Evolutionary conservation across 75 land plant genomes (phyloP).

Genomic region (Pseudotsuga menziesii): DNA sequence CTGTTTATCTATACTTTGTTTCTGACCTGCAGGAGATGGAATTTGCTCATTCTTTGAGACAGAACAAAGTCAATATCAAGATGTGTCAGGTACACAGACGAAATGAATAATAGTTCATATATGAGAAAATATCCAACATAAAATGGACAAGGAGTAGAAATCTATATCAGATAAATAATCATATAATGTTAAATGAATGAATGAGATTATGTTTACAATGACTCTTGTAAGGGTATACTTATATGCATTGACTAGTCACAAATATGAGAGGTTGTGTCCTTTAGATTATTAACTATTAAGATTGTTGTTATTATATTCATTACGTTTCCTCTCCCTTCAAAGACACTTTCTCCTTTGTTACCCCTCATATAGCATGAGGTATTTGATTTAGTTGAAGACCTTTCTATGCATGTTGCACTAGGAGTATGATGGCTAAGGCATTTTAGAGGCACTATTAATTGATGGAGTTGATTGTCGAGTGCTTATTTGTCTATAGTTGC

Average conservation of each 20-base stretch:
- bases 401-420: too few species aligned
- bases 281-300: too few species aligned
- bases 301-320: too few species aligned
- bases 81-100: constrained; percentile 65
- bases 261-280: not conserved
- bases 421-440: too few species aligned
- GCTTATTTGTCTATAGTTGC: too few species aligned
- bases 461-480: too few species aligned
- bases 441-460: too few species aligned
- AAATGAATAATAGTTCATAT: not conserved
- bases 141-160: not conserved
- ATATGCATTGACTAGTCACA: not conserved
- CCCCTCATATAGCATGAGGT: too few species aligned
- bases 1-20: not conserved
- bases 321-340: too few species aligned
- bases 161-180: not conserved
- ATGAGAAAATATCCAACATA: not conserved
- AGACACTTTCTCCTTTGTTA: too few species aligned
- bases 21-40: constrained; percentile 72
- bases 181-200: not conserved
- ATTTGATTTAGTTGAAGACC: too few species aligned
- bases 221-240: not conserved
- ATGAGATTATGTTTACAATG: not conserved
- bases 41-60: constrained; percentile 76
- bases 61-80: constrained; percentile 74